phyloP scores from a whole-genome alignment of 768 basidiomycete species.

The Phlebiopsis gigantea region DNA sequence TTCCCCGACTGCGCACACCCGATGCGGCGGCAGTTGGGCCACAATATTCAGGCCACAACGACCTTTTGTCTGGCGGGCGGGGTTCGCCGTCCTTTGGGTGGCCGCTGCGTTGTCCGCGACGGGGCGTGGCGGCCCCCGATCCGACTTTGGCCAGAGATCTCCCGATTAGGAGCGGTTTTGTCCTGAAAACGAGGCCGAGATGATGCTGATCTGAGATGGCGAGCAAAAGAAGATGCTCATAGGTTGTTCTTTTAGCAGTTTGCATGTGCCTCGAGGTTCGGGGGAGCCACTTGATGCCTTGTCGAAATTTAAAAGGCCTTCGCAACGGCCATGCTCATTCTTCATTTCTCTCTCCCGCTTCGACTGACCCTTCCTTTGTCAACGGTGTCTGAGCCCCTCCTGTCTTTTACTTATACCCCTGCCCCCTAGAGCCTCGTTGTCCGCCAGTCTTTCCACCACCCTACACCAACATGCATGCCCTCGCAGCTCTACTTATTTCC shows the following conservation, averaged over 20 bases:
- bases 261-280: constrained; percentile 4
- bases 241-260: neutral
- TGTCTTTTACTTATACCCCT: constrained; percentile 9
- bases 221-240: neutral
- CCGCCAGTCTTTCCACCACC: neutral
- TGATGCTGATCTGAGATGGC: neutral
- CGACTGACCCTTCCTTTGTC: constrained; percentile 3
- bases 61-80: neutral
- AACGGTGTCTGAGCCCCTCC: constrained; percentile 2
- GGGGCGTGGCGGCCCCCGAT: neutral
- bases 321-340: neutral
- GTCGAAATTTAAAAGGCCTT: constrained; percentile 6
- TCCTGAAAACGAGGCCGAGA: neutral
- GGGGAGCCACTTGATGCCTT: neutral
- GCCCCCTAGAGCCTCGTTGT: neutral
- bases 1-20: neutral
- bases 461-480: constrained; percentile 7
- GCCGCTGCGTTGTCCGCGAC: neutral
- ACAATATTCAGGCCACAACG: neutral
- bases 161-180: neutral
- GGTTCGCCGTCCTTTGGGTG: neutral
- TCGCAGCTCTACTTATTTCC: constrained; percentile 25
- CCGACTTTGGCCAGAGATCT: neutral
- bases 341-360: neutral
- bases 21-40: neutral